Evolutionary conservation across 208 protist species (phyloP).

Genomic region (Tritrichomonas musculus): DNA sequence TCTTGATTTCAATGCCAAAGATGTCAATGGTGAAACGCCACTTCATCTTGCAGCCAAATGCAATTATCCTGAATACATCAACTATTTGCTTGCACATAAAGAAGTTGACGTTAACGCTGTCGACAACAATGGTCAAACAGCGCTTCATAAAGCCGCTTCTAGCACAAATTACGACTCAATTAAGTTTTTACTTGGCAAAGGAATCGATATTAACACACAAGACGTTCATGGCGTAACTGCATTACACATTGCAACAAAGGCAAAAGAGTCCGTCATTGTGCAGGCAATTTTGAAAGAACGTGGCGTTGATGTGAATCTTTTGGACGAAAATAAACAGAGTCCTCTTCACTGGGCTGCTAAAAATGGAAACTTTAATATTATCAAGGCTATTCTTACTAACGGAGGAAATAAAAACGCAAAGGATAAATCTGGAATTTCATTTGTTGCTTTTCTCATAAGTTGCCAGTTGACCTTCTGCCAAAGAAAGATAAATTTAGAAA

Average conservation of each 20-base stretch:
- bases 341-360: not conserved
- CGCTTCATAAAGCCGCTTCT: not conserved
- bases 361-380: not conserved
- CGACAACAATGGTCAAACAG: not conserved
- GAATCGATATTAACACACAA: not conserved
- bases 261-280: too few species aligned
- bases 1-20: not conserved
- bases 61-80: not conserved
- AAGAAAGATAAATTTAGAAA: not conserved
- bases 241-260: not conserved
- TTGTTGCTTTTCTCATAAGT: too few species aligned
- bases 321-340: not conserved
- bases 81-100: not conserved
- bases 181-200: not conserved
- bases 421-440: not conserved
- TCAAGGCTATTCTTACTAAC: not conserved
- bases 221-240: not conserved
- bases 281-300: not conserved
- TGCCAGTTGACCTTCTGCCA: not conserved
- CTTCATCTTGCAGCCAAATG: not conserved
- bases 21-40: conserved; percentile 1
- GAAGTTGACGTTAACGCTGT: not conserved
- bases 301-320: not conserved
- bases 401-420: not conserved
- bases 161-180: not conserved